Conservation (phyloP, 2,329 filamentous ascomycete genomes). For the Cladosporium halotolerans region DNA sequence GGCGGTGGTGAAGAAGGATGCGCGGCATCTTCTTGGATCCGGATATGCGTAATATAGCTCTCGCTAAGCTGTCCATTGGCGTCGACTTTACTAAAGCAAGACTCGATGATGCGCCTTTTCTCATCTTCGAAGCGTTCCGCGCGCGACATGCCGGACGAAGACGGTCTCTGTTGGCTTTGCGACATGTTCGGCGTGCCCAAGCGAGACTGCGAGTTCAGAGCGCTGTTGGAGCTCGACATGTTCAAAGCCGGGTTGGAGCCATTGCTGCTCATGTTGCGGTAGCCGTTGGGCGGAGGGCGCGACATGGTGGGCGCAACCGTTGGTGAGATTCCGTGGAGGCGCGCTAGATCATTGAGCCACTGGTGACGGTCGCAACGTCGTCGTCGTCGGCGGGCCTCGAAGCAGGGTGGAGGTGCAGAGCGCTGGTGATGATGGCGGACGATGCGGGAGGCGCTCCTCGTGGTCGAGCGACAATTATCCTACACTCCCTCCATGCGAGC, state of each 20-base stretch:
- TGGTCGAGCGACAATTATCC: neutral
- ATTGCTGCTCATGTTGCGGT: constrained; percentile 13
- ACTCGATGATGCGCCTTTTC: constrained; percentile 88
- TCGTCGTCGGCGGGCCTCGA: neutral
- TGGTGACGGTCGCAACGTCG: too few species aligned
- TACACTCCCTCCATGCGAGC: constrained; percentile 5
- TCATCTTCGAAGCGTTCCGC: constrained; percentile 95
- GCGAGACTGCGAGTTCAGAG: constrained; percentile 8
- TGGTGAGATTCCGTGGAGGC: too few species aligned
- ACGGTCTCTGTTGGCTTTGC: constrained; percentile 1
- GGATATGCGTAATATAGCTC: constrained; percentile 96
- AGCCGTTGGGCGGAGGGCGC: constrained; percentile 9
- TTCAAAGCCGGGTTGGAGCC: constrained; percentile 11
- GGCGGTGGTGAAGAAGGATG: constrained; percentile 81
- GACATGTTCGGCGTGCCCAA: constrained; percentile 1
- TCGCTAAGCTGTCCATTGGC: constrained; percentile 76
- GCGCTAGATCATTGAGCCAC: too few species aligned
- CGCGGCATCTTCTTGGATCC: constrained; percentile 77
- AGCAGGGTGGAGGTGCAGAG: neutral
- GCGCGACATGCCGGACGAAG: constrained; percentile 27
- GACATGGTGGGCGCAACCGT: constrained; percentile 12
- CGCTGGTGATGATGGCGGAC: too few species aligned
- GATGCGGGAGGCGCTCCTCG: neutral
- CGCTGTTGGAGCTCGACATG: constrained; percentile 6
- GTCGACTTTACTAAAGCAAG: constrained; percentile 88